Evolutionary conservation across 257 asterid genomes (phyloP).

Genomic region (Solanum medicagineum): DNA sequence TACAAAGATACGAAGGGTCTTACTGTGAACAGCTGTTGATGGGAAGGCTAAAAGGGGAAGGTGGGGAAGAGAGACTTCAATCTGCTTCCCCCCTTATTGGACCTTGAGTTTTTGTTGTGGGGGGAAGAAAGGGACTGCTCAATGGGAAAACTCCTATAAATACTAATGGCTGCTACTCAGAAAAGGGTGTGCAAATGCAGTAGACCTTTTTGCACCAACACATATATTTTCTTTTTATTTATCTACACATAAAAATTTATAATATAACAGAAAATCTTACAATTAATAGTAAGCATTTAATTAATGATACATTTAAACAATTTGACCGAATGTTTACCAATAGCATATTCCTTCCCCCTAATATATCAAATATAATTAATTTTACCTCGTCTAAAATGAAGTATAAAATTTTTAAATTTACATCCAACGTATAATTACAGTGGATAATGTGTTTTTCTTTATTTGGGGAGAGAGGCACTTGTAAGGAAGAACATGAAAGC

Average conservation of each 20-base stretch:
- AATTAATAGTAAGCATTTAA: neutral
- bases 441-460: no score
- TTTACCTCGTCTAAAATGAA: no score
- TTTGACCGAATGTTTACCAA: neutral
- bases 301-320: neutral
- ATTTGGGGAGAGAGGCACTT: neutral
- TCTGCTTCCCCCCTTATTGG: conserved; percentile 32
- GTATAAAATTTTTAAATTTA: neutral
- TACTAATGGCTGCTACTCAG: neutral
- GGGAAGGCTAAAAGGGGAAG: neutral
- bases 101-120: conserved; percentile 15
- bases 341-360: neutral
- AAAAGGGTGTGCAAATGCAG: neutral
- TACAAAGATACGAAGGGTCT: neutral
- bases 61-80: conserved; percentile 14
- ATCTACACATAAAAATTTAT: neutral
- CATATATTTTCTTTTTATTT: neutral
- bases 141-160: conserved; percentile 15
- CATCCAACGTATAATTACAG: neutral
- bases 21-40: neutral
- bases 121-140: conserved; percentile 21
- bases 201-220: neutral
- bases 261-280: neutral
- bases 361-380: no score
- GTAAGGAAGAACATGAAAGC: no score